These are phyloP conservation scores for Pugionium dolabratum DNA, from an alignment of 345 rosid species.

Conservation along the genomic window DNA sequence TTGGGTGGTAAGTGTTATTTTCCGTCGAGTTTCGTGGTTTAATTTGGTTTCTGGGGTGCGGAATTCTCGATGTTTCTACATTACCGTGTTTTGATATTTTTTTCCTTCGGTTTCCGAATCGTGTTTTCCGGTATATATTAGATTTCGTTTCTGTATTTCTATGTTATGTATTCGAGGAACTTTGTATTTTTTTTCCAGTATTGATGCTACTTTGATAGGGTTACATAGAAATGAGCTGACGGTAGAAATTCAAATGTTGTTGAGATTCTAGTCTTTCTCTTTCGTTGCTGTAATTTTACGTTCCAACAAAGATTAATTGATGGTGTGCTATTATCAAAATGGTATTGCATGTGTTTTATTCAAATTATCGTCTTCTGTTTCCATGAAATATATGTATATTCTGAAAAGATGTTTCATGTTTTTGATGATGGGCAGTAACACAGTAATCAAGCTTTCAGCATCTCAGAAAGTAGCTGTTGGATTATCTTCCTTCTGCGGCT, in stretches of 20 bases:
- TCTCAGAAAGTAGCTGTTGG: neutral
- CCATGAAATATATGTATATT: conserved; percentile 9
- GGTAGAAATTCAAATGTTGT: neutral
- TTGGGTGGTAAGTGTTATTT: conserved; percentile 34
- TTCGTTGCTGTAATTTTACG: neutral
- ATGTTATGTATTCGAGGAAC: neutral
- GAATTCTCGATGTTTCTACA: conserved; percentile 18
- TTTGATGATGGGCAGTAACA: conserved; percentile 29
- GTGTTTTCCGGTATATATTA: conserved; percentile 4
- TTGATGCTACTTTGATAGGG: conserved; percentile 23
- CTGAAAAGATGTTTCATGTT: conserved; percentile 5
- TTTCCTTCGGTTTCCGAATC: conserved; percentile 4
- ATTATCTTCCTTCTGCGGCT: neutral
- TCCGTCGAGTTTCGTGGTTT: neutral
- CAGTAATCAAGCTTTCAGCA: conserved; percentile 11
- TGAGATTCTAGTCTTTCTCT: neutral
- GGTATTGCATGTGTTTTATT: neutral
- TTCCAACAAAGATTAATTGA: neutral
- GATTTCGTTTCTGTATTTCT: neutral
- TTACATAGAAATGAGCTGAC: too few species aligned
- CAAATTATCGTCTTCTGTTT: neutral
- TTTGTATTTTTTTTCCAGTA: neutral
- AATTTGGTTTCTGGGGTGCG: neutral
- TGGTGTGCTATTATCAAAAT: neutral
- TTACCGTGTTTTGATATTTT: neutral